Conservation (phyloP, 768 basidiomycete species). For the Cyclocybe aegerita region DNA sequence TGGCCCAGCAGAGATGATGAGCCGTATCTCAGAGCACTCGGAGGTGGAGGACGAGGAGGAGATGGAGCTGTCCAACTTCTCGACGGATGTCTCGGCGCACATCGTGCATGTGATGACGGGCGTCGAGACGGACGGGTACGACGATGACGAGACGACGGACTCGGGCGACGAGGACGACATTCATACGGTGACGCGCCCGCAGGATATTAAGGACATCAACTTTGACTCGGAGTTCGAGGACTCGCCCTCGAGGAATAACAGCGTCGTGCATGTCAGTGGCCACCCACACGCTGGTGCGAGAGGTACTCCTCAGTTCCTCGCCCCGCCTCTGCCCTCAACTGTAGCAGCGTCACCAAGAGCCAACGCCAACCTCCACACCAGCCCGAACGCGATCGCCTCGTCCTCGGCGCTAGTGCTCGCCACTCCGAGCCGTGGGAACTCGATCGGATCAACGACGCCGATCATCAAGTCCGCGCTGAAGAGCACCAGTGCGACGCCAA, state of each 20-base stretch:
- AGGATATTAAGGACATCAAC: constrained; percentile 32
- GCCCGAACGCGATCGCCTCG: constrained; percentile 10
- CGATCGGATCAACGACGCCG: constrained; percentile 27
- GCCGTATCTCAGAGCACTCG: constrained; percentile 46
- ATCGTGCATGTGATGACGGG: constrained; percentile 53
- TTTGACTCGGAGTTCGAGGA: constrained; percentile 41
- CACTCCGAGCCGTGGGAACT: constrained; percentile 26
- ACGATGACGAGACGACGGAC: constrained; percentile 49
- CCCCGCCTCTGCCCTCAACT: neutral
- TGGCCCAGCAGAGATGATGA: constrained; percentile 32
- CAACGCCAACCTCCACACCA: constrained; percentile 1
- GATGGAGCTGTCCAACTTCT: constrained; percentile 68
- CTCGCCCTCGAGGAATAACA: constrained; percentile 20
- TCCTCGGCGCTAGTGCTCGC: constrained; percentile 15
- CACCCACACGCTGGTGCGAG: no score
- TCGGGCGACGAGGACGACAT: constrained; percentile 46
- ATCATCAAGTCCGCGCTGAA: constrained; percentile 45
- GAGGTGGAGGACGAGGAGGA: constrained; percentile 67
- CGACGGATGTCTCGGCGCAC: constrained; percentile 63
- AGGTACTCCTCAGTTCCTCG: no score
- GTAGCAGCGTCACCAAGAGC: neutral
- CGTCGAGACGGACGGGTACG: constrained; percentile 36
- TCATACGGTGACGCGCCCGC: constrained; percentile 25
- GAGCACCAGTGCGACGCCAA: constrained; percentile 49
- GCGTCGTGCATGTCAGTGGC: neutral